These are phyloP conservation scores for Phytophthora europaea DNA, from an alignment of 352 stramenopile genomes.

Conservation along the genomic window DNA sequence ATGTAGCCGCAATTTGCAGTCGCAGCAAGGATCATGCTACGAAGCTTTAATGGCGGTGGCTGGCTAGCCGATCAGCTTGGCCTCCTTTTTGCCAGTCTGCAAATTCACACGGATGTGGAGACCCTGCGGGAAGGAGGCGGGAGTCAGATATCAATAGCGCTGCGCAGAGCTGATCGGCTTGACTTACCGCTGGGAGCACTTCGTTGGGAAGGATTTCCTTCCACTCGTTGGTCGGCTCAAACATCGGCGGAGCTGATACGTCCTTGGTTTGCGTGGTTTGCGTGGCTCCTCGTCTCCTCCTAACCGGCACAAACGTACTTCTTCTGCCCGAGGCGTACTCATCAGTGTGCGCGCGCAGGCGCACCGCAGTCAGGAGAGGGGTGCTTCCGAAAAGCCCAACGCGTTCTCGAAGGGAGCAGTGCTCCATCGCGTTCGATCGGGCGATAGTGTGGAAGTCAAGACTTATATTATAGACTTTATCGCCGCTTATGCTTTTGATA, in stretches of 20 bases:
- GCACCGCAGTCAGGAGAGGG: conserved; percentile 28
- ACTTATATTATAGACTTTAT: not conserved
- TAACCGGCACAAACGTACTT: conserved; percentile 11
- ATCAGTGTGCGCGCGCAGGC: conserved; percentile 19
- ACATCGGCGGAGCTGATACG: conserved; percentile 32
- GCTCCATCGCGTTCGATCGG: conserved; percentile 21
- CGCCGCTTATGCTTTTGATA: not conserved
- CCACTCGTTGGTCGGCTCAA: conserved; percentile 69
- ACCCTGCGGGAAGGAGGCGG: conserved; percentile 34
- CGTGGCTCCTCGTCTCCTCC: not conserved
- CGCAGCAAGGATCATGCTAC: not conserved
- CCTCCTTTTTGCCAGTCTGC: conserved; percentile 67
- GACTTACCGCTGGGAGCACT: conserved; percentile 51
- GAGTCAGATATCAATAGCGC: not conserved
- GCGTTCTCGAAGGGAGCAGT: conserved; percentile 27
- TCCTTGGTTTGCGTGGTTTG: not conserved
- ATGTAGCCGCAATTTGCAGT: not conserved
- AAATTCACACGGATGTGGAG: conserved; percentile 71
- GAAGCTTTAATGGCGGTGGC: not conserved
- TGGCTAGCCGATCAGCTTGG: conserved; percentile 54
- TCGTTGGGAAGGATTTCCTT: conserved; percentile 66
- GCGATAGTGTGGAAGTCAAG: conserved; percentile 1
- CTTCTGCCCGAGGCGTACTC: conserved; percentile 1
- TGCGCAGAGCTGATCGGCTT: not conserved
- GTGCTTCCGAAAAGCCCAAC: conserved; percentile 29